Percentiles rank a stretch among this genome's conserved stretches.
Conservation (phyloP, 371 early-diverging fungal genomes). For the Haplosporangium sp. region DNA sequence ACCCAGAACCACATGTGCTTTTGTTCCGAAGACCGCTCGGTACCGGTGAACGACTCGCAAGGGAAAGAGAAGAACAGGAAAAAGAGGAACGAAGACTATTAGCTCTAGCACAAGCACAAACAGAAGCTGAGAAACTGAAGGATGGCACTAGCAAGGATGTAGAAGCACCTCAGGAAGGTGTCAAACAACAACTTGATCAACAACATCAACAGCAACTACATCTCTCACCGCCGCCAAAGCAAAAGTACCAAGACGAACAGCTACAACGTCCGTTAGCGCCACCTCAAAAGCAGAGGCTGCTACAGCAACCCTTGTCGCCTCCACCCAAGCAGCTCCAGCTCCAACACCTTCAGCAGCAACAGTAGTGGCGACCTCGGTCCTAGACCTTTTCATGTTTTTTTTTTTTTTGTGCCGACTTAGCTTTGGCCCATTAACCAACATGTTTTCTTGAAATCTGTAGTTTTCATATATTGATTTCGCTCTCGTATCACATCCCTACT, state of each 20-base stretch:
- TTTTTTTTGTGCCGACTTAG: too few species aligned
- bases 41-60: neutral
- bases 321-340: too few species aligned
- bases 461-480: too few species aligned
- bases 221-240: slow-evolving; percentile 9
- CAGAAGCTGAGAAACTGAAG: neutral
- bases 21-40: slow-evolving; percentile 35
- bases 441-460: too few species aligned
- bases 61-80: neutral
- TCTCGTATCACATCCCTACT: too few species aligned
- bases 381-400: too few species aligned
- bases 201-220: slow-evolving; percentile 25
- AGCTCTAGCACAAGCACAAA: neutral
- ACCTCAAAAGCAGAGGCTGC: slow-evolving; percentile 3
- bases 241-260: slow-evolving; percentile 1
- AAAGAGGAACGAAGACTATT: neutral
- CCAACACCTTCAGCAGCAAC: too few species aligned
- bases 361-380: too few species aligned
- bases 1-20: slow-evolving; percentile 48
- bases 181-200: slow-evolving; percentile 23
- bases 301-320: slow-evolving; percentile 1
- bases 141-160: neutral
- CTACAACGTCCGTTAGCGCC: too few species aligned
- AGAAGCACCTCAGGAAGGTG: slow-evolving; percentile 12
- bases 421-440: too few species aligned